A percentile compares a stretch with the other conserved stretches of the same genome.
Conservation (phyloP, 176 grass and related monocot species). For the Rhynchospora breviuscula region DNA sequence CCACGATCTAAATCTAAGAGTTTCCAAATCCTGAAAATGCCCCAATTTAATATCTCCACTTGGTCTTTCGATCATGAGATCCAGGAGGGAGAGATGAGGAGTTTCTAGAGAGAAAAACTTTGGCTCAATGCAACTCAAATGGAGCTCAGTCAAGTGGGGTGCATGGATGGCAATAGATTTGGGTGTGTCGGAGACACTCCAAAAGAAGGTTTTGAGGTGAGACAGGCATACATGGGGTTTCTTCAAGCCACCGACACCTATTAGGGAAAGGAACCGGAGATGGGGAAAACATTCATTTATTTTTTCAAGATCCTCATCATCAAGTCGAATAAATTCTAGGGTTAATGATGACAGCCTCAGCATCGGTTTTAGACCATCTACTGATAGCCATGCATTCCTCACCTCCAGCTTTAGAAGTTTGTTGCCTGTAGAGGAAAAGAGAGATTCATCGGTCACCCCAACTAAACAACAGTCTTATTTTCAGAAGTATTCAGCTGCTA, state of each 20-base stretch:
- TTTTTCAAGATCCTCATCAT: constrained; percentile 56
- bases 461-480: not conserved
- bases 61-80: constrained; percentile 45
- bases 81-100: constrained; percentile 42
- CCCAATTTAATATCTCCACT: constrained; percentile 27
- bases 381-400: constrained; percentile 73
- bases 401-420: constrained; percentile 49
- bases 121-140: constrained; percentile 60
- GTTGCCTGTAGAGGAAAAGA: constrained; percentile 32
- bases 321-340: constrained; percentile 63
- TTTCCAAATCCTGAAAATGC: constrained; percentile 33
- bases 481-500: not conserved
- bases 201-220: constrained; percentile 51
- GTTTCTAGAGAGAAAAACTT: constrained; percentile 47
- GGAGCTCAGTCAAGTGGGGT: constrained; percentile 52
- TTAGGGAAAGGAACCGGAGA: constrained; percentile 64
- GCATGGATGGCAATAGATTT: constrained; percentile 35
- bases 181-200: constrained; percentile 56
- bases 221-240: constrained; percentile 48
- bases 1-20: constrained; percentile 40
- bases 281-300: constrained; percentile 72
- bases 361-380: constrained; percentile 57
- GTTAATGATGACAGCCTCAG: constrained; percentile 44
- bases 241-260: constrained; percentile 60
- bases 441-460: not conserved